Evolutionary conservation across 1,284 basidiomycete genomes (phyloP), one percentile per base, ranked within the genome.

Genomic region (Pulveroboletus sp.): DNA sequence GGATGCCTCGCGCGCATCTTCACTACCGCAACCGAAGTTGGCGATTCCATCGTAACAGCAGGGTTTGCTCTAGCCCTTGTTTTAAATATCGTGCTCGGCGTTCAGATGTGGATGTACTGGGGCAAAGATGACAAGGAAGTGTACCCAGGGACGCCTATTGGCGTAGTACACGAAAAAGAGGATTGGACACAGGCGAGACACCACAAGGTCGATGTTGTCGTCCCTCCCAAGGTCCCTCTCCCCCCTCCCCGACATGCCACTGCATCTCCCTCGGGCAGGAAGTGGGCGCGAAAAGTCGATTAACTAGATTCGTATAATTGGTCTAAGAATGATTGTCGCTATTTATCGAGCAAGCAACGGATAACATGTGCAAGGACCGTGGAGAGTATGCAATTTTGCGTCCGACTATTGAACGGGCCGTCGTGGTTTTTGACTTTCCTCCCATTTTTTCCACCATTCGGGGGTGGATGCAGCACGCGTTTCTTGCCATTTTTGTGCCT

Each of bases 1-100:
- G 95, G 94, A 20, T 96, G 93, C 72, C 76, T 93, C 42, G 95
- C 94, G 1, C 81, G 95, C 42, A 75, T 97, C 18, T 97, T 94
- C 77, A 98, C 95, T 2, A 96, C 92, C 8, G 80, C 85, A 9
- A 88, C 87, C 40, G 95, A 97, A 72, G 87, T 96, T 56, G 85
- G 86, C 53, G 95, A 97, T 73, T 63, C 72, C 5, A 78, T 96
- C 60, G 82, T 97, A 56, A 78, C 86, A 35, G 87, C 89, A 47
- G 91, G 92, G 39, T 97, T 94, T 69, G 84, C 81, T 0, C 80
- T 93, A 18, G 92, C 92, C 1, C 82, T 95, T 0, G 57, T 85
- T 12, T 78, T 97, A 18, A 98, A 98, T 72, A 63, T 85, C 59
- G 79, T 96, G 15, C 74, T 97, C 20, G 94, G 89, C 0, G 70